phyloP scores from a whole-genome alignment of 2,329 filamentous ascomycete species.

The Aspergillus sojae region DNA sequence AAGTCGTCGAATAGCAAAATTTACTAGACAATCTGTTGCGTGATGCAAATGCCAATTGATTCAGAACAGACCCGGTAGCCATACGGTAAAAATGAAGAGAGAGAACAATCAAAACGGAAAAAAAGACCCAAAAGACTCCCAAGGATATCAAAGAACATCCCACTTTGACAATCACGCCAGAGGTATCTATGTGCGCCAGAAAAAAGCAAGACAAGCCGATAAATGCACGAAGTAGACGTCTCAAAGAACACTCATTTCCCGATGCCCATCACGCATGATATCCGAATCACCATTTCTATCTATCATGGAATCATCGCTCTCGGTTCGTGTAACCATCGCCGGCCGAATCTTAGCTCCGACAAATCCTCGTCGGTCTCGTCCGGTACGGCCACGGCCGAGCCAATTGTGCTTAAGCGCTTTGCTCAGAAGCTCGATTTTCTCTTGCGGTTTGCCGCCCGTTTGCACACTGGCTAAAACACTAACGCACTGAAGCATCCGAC shows the following conservation, averaged over 20 bases:
- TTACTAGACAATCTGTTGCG: neutral
- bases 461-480: slow-evolving; percentile 81
- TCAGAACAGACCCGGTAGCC: neutral
- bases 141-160: slow-evolving; percentile 6
- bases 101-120: neutral
- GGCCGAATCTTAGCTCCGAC: slow-evolving; percentile 66
- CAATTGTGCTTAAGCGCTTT: slow-evolving; percentile 94
- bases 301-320: slow-evolving; percentile 30
- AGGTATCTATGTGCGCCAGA: slow-evolving; percentile 24
- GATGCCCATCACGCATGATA: slow-evolving; percentile 25
- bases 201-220: slow-evolving; percentile 13
- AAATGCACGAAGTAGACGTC: slow-evolving; percentile 8
- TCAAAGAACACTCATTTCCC: slow-evolving; percentile 36
- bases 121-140: neutral
- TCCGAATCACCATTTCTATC: slow-evolving; percentile 20
- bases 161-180: slow-evolving; percentile 5
- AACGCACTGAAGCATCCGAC: slow-evolving; percentile 93
- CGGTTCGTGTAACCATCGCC: slow-evolving; percentile 29
- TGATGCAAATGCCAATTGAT: neutral
- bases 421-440: slow-evolving; percentile 79
- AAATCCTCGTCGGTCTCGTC: slow-evolving; percentile 84
- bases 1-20: neutral
- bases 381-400: slow-evolving; percentile 86
- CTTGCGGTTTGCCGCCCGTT: slow-evolving; percentile 71
- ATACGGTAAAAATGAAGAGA: neutral